Evolutionary conservation across 2,329 filamentous ascomycete genomes (phyloP).

Genomic region (Ophiocordyceps robertsii): DNA sequence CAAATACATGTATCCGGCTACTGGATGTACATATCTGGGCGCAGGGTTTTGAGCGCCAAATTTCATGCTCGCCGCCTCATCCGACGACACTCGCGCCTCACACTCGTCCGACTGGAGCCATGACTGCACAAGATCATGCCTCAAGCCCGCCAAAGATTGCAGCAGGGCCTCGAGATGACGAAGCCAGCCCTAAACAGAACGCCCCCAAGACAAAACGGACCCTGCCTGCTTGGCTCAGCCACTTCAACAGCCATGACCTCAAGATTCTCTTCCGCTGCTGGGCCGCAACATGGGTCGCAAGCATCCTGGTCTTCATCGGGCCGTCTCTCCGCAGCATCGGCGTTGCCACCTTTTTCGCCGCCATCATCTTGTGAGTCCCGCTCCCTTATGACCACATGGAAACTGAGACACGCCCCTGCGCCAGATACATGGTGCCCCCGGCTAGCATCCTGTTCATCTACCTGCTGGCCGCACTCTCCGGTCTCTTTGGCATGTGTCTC

Average conservation of each 20-base stretch:
- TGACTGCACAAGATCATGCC: no score
- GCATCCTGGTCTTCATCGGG: slow-evolving; percentile 31
- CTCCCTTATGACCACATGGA: no score
- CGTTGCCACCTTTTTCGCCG: slow-evolving; percentile 29
- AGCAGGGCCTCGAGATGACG: no score
- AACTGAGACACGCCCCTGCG: no score
- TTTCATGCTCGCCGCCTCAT: no score
- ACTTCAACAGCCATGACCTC: slow-evolving; percentile 32
- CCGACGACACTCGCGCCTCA: no score
- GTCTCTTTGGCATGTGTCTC: slow-evolving; percentile 30
- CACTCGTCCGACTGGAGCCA: no score
- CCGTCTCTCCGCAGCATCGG: slow-evolving; percentile 26
- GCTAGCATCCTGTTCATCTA: slow-evolving; percentile 31
- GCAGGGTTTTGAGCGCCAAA: no score
- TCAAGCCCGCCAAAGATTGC: no score
- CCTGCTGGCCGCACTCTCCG: slow-evolving; percentile 24
- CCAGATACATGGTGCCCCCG: slow-evolving; percentile 26
- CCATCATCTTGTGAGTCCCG: slow-evolving; percentile 16
- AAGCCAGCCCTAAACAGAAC: no score
- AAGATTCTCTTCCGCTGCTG: slow-evolving; percentile 33
- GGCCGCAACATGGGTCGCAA: slow-evolving; percentile 29
- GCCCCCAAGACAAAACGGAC: neutral
- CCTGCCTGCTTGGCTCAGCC: slow-evolving; percentile 6
- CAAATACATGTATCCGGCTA: no score
- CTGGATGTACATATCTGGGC: no score